Evolutionary conservation across 495 filamentous ascomycete genomes (phyloP).

Genomic region (Xylaria nigripes): DNA sequence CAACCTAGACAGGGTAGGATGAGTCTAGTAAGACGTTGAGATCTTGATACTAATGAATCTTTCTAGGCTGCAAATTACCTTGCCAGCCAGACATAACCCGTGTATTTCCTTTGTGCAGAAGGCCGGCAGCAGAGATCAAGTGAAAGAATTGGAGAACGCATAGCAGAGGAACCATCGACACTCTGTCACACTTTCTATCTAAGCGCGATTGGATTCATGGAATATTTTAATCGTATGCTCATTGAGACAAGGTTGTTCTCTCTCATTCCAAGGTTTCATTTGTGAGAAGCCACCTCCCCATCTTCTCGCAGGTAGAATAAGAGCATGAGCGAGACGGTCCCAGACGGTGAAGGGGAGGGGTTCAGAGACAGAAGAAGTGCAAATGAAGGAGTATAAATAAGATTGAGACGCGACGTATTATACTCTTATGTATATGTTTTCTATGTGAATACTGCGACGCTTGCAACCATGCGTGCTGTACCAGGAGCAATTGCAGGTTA

Average conservation of each 20-base stretch:
- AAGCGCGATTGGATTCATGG: not conserved
- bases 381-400: conserved; percentile 11
- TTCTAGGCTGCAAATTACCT: conserved; percentile 41
- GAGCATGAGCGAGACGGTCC: not conserved
- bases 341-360: conserved; percentile 1
- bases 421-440: conserved; percentile 23
- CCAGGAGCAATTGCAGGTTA: not conserved
- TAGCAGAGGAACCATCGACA: not conserved
- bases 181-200: not conserved
- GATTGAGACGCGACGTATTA: conserved; percentile 21
- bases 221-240: not conserved
- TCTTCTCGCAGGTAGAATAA: not conserved
- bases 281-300: not conserved
- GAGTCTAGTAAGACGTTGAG: conserved; percentile 4
- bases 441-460: conserved; percentile 21
- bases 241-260: conserved; percentile 1
- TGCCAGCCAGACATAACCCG: conserved; percentile 35
- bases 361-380: not conserved
- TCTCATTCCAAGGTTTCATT: not conserved
- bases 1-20: conserved; percentile 83
- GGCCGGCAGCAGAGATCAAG: conserved; percentile 10
- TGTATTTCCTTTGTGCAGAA: conserved; percentile 18
- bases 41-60: conserved; percentile 22
- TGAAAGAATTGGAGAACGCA: not conserved
- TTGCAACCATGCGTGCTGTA: not conserved